Evolutionary conservation across 2,329 filamentous ascomycete species (phyloP).

Genomic region (Fusarium hostae): DNA sequence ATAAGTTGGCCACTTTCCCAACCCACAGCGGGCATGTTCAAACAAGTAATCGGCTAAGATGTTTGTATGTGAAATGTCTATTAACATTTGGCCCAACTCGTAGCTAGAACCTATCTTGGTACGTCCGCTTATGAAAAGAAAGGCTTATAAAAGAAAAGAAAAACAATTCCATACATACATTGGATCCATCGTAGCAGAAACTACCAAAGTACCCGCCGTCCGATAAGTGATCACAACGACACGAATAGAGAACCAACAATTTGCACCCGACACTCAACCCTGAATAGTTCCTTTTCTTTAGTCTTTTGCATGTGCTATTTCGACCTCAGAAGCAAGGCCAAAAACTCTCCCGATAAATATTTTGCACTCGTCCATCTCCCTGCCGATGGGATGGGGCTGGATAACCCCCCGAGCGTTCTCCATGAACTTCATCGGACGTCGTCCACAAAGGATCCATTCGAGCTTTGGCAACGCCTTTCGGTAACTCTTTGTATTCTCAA

Average conservation of each 20-base stretch:
- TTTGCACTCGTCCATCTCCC: neutral
- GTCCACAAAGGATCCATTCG: slow-evolving; percentile 25
- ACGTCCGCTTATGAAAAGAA: too few relatives aligned
- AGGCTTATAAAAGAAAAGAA: too few relatives aligned
- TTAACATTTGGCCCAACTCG: neutral
- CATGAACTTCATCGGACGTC: neutral
- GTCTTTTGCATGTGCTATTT: neutral
- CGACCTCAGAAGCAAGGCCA: neutral
- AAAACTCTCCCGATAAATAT: neutral
- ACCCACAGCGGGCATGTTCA: fast-evolving
- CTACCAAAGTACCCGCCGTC: neutral
- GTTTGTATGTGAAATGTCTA: neutral
- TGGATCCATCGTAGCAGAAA: neutral
- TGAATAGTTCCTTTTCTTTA: neutral
- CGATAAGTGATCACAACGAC: neutral
- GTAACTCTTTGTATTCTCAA: slow-evolving; percentile 17
- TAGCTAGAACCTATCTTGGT: too few relatives aligned
- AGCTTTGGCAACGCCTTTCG: slow-evolving; percentile 6
- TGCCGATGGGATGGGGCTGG: neutral
- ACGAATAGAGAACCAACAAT: too few relatives aligned
- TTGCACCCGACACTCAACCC: neutral
- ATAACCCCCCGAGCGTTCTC: neutral
- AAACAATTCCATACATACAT: neutral
- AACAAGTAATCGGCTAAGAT: neutral
- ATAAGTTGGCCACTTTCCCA: fast-evolving